Conservation (phyloP, 345 rosid species). For the Salix purpurea region DNA sequence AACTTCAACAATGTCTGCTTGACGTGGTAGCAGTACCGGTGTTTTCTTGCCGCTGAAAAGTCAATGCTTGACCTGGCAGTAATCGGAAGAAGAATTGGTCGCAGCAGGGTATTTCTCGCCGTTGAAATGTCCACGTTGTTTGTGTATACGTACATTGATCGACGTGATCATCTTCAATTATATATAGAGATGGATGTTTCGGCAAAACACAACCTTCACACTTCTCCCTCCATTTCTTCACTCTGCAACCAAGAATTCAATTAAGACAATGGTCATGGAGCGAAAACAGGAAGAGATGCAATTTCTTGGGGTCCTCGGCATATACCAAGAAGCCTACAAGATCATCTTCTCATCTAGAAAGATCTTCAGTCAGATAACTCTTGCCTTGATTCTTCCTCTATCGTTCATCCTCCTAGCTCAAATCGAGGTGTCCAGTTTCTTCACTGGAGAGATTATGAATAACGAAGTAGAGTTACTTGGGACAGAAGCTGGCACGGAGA, state of each 20-base stretch:
- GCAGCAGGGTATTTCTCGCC: no score
- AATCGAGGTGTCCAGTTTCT: constrained; percentile 28
- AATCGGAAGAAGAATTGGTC: no score
- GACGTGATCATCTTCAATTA: no score
- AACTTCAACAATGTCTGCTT: no score
- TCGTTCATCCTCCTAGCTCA: constrained; percentile 50
- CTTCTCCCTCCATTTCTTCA: not conserved
- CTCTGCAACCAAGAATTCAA: not conserved
- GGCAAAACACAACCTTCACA: not conserved
- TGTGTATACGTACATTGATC: no score
- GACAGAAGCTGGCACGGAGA: constrained; percentile 21
- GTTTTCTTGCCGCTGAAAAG: no score
- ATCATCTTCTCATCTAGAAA: constrained; percentile 37
- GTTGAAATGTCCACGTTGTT: no score
- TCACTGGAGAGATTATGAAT: constrained; percentile 19
- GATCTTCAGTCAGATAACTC: constrained; percentile 45
- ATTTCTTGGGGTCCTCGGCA: constrained; percentile 42
- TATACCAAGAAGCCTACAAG: constrained; percentile 44
- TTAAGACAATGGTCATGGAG: constrained; percentile 31
- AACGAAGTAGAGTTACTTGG: constrained; percentile 17
- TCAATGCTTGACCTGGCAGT: no score
- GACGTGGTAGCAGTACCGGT: no score
- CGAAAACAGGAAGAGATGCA: constrained; percentile 59
- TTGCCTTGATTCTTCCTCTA: constrained; percentile 51
- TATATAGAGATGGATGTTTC: no score